Percentiles rank a stretch among this genome's conserved stretches.
Evolutionary conservation across 257 asterid species (phyloP).

Genomic region (Solanum peruvianum): DNA sequence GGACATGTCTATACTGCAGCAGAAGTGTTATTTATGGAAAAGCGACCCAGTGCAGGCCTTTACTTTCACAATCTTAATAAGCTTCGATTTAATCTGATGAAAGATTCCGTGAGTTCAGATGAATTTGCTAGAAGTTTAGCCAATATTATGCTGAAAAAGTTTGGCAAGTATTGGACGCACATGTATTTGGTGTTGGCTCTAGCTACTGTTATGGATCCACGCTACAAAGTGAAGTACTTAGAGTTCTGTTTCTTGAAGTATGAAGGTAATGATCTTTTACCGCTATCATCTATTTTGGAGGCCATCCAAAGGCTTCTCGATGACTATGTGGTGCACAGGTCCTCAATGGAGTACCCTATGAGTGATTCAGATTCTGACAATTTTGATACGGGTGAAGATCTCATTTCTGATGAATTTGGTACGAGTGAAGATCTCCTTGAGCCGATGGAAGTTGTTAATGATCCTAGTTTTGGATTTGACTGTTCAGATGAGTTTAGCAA

Average conservation of each 20-base stretch:
- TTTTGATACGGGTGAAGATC: neutral
- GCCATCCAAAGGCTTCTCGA: neutral
- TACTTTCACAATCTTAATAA: constrained; percentile 7
- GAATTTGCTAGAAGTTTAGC: neutral
- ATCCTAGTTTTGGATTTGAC: neutral
- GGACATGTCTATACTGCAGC: constrained; percentile 4
- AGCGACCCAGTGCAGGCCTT: constrained; percentile 1
- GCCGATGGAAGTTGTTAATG: neutral
- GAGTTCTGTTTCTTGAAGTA: constrained; percentile 1
- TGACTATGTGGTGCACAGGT: neutral
- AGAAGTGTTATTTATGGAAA: constrained; percentile 2
- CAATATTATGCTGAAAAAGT: constrained; percentile 5
- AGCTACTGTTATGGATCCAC: constrained; percentile 20
- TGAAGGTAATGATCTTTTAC: neutral
- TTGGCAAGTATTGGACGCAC: constrained; percentile 5
- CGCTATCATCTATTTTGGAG: neutral
- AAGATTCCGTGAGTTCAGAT: neutral
- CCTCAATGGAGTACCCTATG: neutral
- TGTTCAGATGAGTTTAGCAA: constrained; percentile 5
- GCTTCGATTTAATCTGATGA: constrained; percentile 3
- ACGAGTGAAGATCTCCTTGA: neutral
- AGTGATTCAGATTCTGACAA: neutral
- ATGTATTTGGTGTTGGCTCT: constrained; percentile 10
- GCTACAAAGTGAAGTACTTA: constrained; percentile 14
- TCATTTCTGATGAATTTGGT: neutral